Evolutionary conservation across 2,329 filamentous ascomycete species (phyloP), one percentile per base, ranked within the genome.

Genomic region (Kalaharituber pfeilii): DNA sequence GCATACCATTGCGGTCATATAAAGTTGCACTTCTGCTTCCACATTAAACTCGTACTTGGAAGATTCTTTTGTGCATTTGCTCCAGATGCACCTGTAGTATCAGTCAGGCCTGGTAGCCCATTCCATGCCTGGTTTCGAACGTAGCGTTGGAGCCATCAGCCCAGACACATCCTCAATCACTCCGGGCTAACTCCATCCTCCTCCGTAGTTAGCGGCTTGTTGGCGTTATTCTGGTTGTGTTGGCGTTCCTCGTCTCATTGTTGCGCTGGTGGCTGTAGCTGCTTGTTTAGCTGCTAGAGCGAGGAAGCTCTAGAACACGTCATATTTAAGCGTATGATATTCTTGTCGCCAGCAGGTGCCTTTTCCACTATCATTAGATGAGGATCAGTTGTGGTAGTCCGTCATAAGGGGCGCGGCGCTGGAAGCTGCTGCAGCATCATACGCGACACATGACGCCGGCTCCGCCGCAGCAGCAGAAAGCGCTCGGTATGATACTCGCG

Each of bases 1-100:
- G 88, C 79, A 67, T 98, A 91, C 91, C 91, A 98, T 56, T 95
- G 83, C 0, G 93, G 93, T 67, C 82, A 86, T 55, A 80, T 74
- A 62, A 82, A 80, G 62, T 77, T 72, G 15, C 18, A 18, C 11
- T 49, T 26, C 29, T 62, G 56, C 15, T 58, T 58, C 42, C 57
- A 51, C 20, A 63, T 56, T 22, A 63, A 54, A n/a, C 60, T 55
- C 5, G 60, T 59, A 26, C 57, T 57, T 1, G 62, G 59, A 25
- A 60, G 49, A 20, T 60, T 58, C 51, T 56, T 61, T 57, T 62
- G 60, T 11, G 57, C 54, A 5, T 53, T 53, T n/a, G 33, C 2
- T 1, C 56, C 57, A 36, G 53, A 50, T 3, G 36, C 49, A 6
- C 29, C 51, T 26, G 60, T 30, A 63, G 63, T 47, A 62, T 55